Evolutionary conservation across 495 filamentous ascomycete species (phyloP).

Genomic region (Neurospora sp.): DNA sequence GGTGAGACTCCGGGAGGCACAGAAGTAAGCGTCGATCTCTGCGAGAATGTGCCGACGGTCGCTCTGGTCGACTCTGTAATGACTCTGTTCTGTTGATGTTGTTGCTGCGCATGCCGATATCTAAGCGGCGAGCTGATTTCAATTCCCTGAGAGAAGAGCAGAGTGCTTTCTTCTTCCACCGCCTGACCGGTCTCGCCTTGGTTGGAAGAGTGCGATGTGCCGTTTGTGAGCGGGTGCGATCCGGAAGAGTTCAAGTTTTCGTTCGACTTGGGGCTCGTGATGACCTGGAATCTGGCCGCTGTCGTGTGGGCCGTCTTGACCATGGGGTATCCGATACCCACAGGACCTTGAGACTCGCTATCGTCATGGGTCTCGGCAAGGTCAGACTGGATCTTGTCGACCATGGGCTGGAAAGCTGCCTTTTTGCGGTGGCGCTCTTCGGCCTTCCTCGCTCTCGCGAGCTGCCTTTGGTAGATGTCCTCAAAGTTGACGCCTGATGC

Average conservation of each 20-base stretch:
- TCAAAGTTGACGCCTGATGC: conserved; percentile 27
- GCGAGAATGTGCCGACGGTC: conserved; percentile 42
- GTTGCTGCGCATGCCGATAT: not conserved
- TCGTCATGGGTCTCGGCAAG: conserved; percentile 20
- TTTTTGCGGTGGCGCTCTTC: conserved; percentile 50
- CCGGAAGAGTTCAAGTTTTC: conserved; percentile 39
- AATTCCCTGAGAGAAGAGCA: not conserved
- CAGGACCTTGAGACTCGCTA: conserved; percentile 40
- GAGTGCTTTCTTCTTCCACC: conserved; percentile 38
- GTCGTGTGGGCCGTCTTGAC: conserved; percentile 34
- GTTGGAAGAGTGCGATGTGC: conserved; percentile 50
- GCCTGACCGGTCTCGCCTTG: conserved; percentile 46
- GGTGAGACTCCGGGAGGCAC: conserved; percentile 68
- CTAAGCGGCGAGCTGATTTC: not conserved
- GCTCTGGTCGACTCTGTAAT: conserved; percentile 21
- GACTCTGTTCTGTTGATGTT: not conserved
- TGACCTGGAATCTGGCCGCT: conserved; percentile 35
- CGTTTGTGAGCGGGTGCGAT: conserved; percentile 50
- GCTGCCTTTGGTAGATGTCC: conserved; percentile 61
- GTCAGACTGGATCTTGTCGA: conserved; percentile 27
- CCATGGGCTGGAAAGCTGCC: conserved; percentile 35
- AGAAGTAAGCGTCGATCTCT: conserved; percentile 62
- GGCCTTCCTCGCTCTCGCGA: conserved; percentile 55
- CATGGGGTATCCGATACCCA: conserved; percentile 50
- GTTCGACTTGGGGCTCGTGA: conserved; percentile 38